Evolutionary conservation across 179 eudicot species (phyloP), one percentile per base, ranked within the genome.

Genomic region (Nepenthes alata): DNA sequence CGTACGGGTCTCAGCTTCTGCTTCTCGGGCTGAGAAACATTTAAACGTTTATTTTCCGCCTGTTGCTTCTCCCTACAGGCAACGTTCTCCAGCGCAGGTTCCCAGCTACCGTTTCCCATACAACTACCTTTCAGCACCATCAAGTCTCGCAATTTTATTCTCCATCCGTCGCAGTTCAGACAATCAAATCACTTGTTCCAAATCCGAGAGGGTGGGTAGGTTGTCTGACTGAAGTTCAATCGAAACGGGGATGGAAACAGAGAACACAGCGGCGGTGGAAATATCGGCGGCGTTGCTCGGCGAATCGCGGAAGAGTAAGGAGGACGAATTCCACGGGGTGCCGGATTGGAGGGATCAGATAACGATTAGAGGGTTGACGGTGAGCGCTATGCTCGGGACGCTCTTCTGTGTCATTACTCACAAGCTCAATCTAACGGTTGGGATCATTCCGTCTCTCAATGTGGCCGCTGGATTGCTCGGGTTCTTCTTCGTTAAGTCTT

Each of bases 291-390:
- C 90, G 3, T 75, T 89, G 64, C 70, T 89, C 4, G 55, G 2
- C 12, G 75, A 65, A 62, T 47, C 75, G 45, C 57, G 59, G 58
- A 55, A 57, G 56, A 57, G n/a, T 11, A 53, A 54, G 55, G 62
- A 55, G 5, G 54, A 48, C 34, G 74, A 66, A 10, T 0, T 61
- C 5, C 70, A 80, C 36, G 41, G 2, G 2, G 71, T 89, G 1
- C 98, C 98, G 1, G 84, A 83, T 35, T 93, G 98, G 98, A 79
- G 78, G 55, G 95, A 93, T 0, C 97, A 93, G 77, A 89, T 93
- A 11, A 93, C 98, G 2, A 25, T 83, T 1, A 73, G 98, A 59
- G 97, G 97, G 0, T 67, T 93, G 47, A 80, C 72, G 5, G 97
- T 83, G 37, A 89, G 97, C 56, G 93, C 83, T 6, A 5, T 89